A percentile compares a stretch with the other conserved stretches of the same genome.
Evolutionary conservation across 441 rosid species (phyloP).

Genomic region (Pelargonium citronellum): DNA sequence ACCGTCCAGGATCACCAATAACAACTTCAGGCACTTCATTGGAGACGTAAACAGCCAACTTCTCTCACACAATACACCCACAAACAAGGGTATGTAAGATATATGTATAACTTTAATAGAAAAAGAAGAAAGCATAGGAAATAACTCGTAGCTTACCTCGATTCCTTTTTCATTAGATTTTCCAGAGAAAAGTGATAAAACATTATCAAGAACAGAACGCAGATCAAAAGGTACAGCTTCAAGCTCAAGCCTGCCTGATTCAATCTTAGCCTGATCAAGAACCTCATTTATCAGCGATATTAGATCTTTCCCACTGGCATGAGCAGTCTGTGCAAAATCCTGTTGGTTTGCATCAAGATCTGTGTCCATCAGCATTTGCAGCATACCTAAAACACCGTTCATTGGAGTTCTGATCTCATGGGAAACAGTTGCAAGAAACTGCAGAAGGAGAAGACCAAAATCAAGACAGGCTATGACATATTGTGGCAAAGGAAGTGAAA

Average conservation of each 20-base stretch:
- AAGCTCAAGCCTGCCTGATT: slow-evolving; percentile 87
- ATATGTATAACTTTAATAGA: not conserved
- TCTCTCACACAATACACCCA: slow-evolving; percentile 27
- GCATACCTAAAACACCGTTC: slow-evolving; percentile 98
- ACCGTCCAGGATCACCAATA: slow-evolving; percentile 77
- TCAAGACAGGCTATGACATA: not conserved
- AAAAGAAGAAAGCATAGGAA: not conserved
- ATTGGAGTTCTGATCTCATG: slow-evolving; percentile 97
- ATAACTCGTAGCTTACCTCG: slow-evolving; percentile 47
- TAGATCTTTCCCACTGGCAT: slow-evolving; percentile 76
- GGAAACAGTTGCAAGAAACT: slow-evolving; percentile 97
- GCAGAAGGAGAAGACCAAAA: slow-evolving; percentile 28
- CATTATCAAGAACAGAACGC: slow-evolving; percentile 60
- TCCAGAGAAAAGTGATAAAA: slow-evolving; percentile 61
- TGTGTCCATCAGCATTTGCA: slow-evolving; percentile 88
- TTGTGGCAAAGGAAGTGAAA: not conserved
- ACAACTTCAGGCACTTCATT: slow-evolving; percentile 69
- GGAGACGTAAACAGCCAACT: slow-evolving; percentile 90
- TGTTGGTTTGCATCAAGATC: slow-evolving; percentile 64
- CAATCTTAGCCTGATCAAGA: slow-evolving; percentile 97
- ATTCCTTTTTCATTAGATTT: slow-evolving; percentile 68
- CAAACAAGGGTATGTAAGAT: slow-evolving; percentile 17
- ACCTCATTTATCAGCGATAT: slow-evolving; percentile 77
- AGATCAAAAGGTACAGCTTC: slow-evolving; percentile 84
- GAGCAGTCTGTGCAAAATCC: slow-evolving; percentile 87